Base-by-base conservation (phyloP, 2,329 filamentous ascomycete species). In the Fusarium concolor region DNA sequence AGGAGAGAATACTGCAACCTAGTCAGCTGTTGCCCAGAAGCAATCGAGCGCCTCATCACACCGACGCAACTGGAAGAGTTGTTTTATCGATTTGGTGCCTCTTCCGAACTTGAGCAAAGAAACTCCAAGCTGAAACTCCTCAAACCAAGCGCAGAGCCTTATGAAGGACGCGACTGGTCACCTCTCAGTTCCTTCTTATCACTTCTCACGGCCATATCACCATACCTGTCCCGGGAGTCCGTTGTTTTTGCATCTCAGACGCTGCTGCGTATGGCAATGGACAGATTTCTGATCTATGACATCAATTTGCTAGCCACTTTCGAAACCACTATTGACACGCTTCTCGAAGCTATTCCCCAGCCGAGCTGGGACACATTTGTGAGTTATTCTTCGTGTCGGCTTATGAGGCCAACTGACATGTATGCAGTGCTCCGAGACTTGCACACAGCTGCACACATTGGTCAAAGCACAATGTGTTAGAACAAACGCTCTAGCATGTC, bases 1-100 rank as follows among this genome's bases (percentile, higher is more conserved):
- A 84, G 88, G 49, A 76, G 83, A 55, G 86, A 89, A 60, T 93
- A 93, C 74, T 80, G 84, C 55, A 83, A 84, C 43, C 76, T 93
- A 6, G 78, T 86, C 52, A 78, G 81, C 33, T 74, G 79, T 49
- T 84, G 82, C 49, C 65, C 77, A 1, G 78, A 82, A 22, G 82
- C 86, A 49, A 76, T 84, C 10, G 65, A 76, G 24, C 79, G 78
- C 3, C 76, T 86, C 1, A 62, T 89, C 26, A 82, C 83, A 7
- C 78, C 82, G 4, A 71, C 79, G 75, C 68, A 79, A 73, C 67
- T 89, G 53, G 70, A 86, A 50, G 75, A 79, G 8, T 77, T 93
- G 12, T 90, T 94, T 64, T 76, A 77, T 50, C 79, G 79, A 17
- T 74, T 93, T 8, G 90, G 90, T 5, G 89, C 87, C 2, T 79